Percentiles rank a stretch among this genome's conserved stretches.
Conservation (phyloP, 805 yeast species). For the Cyberlindnera suaveolens region DNA sequence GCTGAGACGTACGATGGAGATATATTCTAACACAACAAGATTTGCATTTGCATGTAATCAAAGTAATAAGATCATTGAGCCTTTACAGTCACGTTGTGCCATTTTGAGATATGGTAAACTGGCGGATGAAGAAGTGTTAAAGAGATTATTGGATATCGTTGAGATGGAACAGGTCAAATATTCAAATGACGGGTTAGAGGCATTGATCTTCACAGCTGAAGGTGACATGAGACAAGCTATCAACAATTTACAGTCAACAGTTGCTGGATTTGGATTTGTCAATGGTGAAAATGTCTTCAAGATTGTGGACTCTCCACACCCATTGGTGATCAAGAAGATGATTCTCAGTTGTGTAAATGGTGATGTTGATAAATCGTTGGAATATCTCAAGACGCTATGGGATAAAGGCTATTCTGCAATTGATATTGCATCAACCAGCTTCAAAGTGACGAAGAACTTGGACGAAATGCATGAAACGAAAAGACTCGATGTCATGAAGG, state of each 20-base stretch:
- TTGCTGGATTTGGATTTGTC: conserved; percentile 90
- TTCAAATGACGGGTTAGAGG: conserved; percentile 87
- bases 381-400: conserved; percentile 68
- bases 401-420: conserved; percentile 87
- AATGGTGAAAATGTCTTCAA: conserved; percentile 88
- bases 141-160: conserved; percentile 65
- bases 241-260: conserved; percentile 89
- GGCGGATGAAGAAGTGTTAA: conserved; percentile 78
- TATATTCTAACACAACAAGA: conserved; percentile 90
- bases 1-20: conserved; percentile 88
- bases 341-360: conserved; percentile 37
- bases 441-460: conserved; percentile 77
- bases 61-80: conserved; percentile 91
- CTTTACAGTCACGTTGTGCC: conserved; percentile 94
- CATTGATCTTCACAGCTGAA: conserved; percentile 90
- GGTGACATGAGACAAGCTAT: conserved; percentile 99
- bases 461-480: conserved; percentile 60
- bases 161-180: conserved; percentile 66
- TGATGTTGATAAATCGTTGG: conserved; percentile 60
- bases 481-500: conserved; percentile 72
- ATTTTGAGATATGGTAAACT: conserved; percentile 79
- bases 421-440: conserved; percentile 86
- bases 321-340: conserved; percentile 72
- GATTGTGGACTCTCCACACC: conserved; percentile 96
- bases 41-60: conserved; percentile 99